Percentiles rank a stretch among this genome's conserved stretches.
phyloP scores from a whole-genome alignment of 768 basidiomycete genomes.

The Amanita pallidorosea region DNA sequence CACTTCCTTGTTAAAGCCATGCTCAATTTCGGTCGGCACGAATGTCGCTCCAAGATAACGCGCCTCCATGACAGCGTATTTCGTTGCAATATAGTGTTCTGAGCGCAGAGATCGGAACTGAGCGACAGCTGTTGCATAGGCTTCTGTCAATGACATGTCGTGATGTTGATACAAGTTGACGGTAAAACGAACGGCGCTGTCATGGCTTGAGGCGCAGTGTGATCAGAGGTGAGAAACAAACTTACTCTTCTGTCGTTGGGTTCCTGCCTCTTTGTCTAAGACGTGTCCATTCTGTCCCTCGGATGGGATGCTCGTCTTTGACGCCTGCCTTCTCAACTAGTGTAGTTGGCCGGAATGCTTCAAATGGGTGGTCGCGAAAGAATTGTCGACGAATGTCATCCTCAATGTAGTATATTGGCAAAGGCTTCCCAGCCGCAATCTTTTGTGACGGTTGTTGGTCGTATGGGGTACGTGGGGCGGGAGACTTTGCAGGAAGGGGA shows the following conservation, averaged over 20 bases:
- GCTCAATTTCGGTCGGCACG: constrained; percentile 46
- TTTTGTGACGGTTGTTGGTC: constrained; percentile 31
- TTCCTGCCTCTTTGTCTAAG: constrained; percentile 74
- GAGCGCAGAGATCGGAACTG: constrained; percentile 88
- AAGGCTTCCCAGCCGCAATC: constrained; percentile 26
- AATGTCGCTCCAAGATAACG: constrained; percentile 62
- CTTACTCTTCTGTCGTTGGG: constrained; percentile 88
- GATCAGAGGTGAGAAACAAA: constrained; percentile 7
- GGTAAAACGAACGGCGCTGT: constrained; percentile 72
- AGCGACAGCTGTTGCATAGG: constrained; percentile 68
- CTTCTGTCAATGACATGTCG: constrained; percentile 53
- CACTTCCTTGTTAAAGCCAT: constrained; percentile 51
- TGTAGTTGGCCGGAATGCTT: constrained; percentile 74
- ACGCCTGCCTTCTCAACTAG: constrained; percentile 63
- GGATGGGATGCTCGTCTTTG: constrained; percentile 42
- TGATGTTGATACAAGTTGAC: constrained; percentile 66
- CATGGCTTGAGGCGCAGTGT: constrained; percentile 8
- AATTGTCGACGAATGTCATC: constrained; percentile 85
- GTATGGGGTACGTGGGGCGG: constrained; percentile 44
- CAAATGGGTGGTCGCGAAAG: constrained; percentile 94
- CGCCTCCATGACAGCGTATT: constrained; percentile 75
- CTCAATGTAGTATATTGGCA: constrained; percentile 67
- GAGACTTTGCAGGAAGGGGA: constrained; percentile 68
- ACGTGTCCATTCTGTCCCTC: constrained; percentile 62
- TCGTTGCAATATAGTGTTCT: constrained; percentile 67